A percentile compares a stretch with the other conserved stretches of the same genome.
Evolutionary conservation across 2,329 filamentous ascomycete species (phyloP).

Genomic region (Cladosporium cucumerinum): DNA sequence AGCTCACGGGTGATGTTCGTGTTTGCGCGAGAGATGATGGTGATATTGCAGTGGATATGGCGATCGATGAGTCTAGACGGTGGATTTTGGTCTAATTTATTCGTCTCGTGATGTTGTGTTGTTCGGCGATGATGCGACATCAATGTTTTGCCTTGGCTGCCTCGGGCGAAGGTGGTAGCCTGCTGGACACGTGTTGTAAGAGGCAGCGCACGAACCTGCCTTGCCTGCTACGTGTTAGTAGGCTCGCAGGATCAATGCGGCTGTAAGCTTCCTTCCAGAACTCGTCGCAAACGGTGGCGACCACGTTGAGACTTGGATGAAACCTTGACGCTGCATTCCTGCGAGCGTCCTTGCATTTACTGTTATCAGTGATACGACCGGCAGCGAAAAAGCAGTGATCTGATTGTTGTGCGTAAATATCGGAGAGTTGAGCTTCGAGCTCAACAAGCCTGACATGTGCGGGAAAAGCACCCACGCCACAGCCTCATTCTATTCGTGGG

Average conservation of each 20-base stretch:
- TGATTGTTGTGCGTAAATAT: background rate
- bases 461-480: background rate
- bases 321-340: background rate
- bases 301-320: background rate
- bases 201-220: no score
- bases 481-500: conserved; percentile 4
- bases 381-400: background rate
- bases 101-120: background rate
- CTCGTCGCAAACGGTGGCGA: background rate
- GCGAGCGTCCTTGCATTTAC: background rate
- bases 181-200: background rate
- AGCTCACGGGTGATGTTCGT: background rate
- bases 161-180: background rate
- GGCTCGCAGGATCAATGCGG: background rate
- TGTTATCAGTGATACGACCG: background rate
- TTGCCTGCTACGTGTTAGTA: background rate
- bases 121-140: background rate
- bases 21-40: background rate
- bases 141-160: background rate
- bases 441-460: conserved; percentile 1
- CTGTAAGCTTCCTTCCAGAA: background rate
- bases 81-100: background rate
- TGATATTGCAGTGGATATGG: background rate
- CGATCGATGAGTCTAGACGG: background rate
- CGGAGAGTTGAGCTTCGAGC: background rate